Evolutionary conservation across 805 yeast species (phyloP).

Genomic region (Hanseniaspora occidentalis): DNA sequence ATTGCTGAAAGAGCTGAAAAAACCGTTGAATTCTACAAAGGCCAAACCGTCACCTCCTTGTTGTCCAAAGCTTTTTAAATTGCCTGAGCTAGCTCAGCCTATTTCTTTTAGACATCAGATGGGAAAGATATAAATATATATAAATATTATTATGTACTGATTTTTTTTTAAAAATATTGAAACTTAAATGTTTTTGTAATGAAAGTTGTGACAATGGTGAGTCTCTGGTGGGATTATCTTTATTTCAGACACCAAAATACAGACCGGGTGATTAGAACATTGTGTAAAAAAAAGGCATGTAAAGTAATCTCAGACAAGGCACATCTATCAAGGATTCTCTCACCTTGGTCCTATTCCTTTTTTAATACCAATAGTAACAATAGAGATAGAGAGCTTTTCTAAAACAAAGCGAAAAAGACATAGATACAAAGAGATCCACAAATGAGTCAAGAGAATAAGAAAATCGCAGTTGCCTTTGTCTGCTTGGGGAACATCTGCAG

Average conservation of each 20-base stretch:
- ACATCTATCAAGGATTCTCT: no score
- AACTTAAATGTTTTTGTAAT: no score
- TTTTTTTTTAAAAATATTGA: neutral
- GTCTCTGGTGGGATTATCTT: no score
- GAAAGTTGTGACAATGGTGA: no score
- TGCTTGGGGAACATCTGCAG: constrained; percentile 90
- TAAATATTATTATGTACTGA: neutral
- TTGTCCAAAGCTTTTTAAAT: constrained; percentile 62
- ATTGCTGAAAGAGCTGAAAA: constrained; percentile 74
- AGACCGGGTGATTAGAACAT: no score
- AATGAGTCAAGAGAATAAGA: constrained; percentile 11
- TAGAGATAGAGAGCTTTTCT: no score
- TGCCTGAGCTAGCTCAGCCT: constrained; percentile 7
- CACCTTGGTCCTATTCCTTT: no score
- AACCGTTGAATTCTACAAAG: constrained; percentile 76
- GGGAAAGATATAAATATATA: neutral
- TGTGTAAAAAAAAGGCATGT: no score
- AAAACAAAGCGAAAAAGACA: neutral
- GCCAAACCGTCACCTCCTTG: constrained; percentile 59
- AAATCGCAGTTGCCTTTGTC: constrained; percentile 67
- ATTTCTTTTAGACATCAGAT: neutral
- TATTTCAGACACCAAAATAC: no score
- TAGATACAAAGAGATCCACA: neutral
- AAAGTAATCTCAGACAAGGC: no score
- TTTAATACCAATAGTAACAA: neutral